Percentiles rank a stretch among this genome's conserved stretches.
Conservation (phyloP, 805 yeast species). For the Ogataea kodamae region DNA sequence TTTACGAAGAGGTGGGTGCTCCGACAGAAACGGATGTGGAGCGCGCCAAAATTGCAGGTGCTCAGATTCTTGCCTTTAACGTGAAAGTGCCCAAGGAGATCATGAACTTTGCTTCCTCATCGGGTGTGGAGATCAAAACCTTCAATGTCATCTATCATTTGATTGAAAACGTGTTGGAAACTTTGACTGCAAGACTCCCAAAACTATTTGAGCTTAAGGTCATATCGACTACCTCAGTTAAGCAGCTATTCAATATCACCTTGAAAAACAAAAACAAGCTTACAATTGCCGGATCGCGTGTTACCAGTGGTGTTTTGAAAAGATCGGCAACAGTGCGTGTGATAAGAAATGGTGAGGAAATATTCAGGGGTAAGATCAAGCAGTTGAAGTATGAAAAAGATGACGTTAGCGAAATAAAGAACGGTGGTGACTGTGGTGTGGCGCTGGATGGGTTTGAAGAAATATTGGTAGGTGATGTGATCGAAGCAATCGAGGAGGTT, state of each 20-base stretch:
- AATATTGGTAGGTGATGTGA: constrained; percentile 57
- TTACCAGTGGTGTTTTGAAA: constrained; percentile 62
- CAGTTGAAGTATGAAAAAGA: constrained; percentile 81
- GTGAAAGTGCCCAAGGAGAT: constrained; percentile 64
- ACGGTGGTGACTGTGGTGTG: constrained; percentile 90
- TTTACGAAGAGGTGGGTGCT: constrained; percentile 75
- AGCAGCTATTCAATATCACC: constrained; percentile 68
- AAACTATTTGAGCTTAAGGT: constrained; percentile 67
- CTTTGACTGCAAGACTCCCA: constrained; percentile 54
- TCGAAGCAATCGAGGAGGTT: constrained; percentile 70
- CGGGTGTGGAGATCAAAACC: constrained; percentile 54
- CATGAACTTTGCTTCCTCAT: constrained; percentile 50
- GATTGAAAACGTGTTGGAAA: constrained; percentile 75
- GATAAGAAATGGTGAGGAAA: constrained; percentile 46
- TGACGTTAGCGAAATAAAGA: constrained; percentile 69
- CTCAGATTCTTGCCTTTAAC: constrained; percentile 77
- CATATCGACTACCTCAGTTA: constrained; percentile 62
- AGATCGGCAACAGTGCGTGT: constrained; percentile 45
- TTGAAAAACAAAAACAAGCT: constrained; percentile 50
- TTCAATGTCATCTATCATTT: constrained; percentile 84
- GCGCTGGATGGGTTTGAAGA: constrained; percentile 46
- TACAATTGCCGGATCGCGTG: constrained; percentile 85
- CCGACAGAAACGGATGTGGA: constrained; percentile 66
- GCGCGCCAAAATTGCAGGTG: constrained; percentile 66
- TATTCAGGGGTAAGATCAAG: constrained; percentile 44